phyloP scores from a whole-genome alignment of 2,329 filamentous ascomycete species.

The Aureobasidium sp. region DNA sequence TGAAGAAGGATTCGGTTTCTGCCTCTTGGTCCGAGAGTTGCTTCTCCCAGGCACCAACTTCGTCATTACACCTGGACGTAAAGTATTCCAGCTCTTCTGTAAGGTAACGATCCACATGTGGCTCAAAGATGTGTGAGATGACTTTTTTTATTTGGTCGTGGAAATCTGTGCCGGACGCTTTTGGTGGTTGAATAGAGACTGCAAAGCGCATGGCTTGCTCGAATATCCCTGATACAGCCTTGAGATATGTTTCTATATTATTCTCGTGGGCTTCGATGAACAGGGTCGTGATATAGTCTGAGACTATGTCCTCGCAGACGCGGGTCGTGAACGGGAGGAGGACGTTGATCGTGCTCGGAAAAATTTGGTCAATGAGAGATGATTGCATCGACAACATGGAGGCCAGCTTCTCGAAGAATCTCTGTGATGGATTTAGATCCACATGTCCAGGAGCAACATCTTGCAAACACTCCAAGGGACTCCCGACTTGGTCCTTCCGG shows the following conservation, averaged over 20 bases:
- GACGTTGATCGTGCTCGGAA: slow-evolving; percentile 61
- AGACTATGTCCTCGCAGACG: slow-evolving; percentile 70
- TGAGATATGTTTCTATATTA: slow-evolving; percentile 69
- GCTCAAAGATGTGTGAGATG: slow-evolving; percentile 71
- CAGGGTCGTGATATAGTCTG: slow-evolving; percentile 75
- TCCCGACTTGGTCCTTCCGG: slow-evolving; percentile 61
- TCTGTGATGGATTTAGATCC: slow-evolving; percentile 68
- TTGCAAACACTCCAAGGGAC: slow-evolving; percentile 74
- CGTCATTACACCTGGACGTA: slow-evolving; percentile 62
- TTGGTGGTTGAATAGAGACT: slow-evolving; percentile 59
- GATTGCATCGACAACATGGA: slow-evolving; percentile 76
- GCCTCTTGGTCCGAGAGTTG: slow-evolving; percentile 86
- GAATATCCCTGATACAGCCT: slow-evolving; percentile 78
- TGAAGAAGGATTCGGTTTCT: slow-evolving; percentile 84
- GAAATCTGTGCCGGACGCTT: slow-evolving; percentile 53
- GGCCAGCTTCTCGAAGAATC: slow-evolving; percentile 70
- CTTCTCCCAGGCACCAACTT: slow-evolving; percentile 83
- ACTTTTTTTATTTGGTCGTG: slow-evolving; percentile 58
- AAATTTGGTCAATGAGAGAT: slow-evolving; percentile 70
- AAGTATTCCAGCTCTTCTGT: slow-evolving; percentile 87
- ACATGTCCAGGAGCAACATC: slow-evolving; percentile 57
- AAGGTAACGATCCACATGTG: slow-evolving; percentile 87
- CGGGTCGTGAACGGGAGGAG: slow-evolving; percentile 74
- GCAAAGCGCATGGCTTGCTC: slow-evolving; percentile 76
- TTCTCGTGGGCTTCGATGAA: slow-evolving; percentile 80